Base-by-base conservation (phyloP, 345 rosid genomes). In the Firmiana major region DNA sequence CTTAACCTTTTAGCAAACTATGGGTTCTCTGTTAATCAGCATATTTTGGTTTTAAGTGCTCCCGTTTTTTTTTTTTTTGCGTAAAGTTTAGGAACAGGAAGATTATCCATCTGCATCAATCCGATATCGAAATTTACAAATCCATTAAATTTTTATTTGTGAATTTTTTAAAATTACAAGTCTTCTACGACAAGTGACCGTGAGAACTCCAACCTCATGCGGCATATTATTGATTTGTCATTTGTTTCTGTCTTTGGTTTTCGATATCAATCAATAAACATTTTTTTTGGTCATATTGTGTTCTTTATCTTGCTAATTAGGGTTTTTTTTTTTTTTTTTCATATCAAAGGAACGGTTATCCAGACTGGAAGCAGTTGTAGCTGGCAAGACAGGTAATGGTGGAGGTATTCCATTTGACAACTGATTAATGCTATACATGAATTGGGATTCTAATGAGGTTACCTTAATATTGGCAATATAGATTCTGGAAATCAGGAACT, bases 401-500 rank as follows among this genome's bases (percentile, higher is more conserved):
- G 2, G 28, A 74, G 57, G 42, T 43, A 74, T 24, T 74, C 17
- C 55, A 43, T 9, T 42, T 74, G 49, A 6, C 16, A 15, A 59
- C 36, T 13, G 17, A 3, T 42, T 60, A 43, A 21, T 34, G 36
- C 22, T 73, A 49, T 73, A 49, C 16, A 31, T 71, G 53, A 53
- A 53, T 16, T 31, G 19, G 19, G 49, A 22, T 74, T 60, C 21
- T 74, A 24, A 59, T 45, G n/a, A 59, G 65, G 17, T 28, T 43
- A 60, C 38, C n/a, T 4, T 17, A 26, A 10, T 73, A 3, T 48
- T 74, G 58, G 55, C 21, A 43, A 60, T 40, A 24, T 28, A 74
- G 77, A 74, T 60, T 58, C 57, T 60, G 77, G 53, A 45, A 60
- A 74, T 58, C 28, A 75, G 40, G 68, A 60, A 31, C 77, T 60